These are phyloP conservation scores for Lactarius hengduanensis DNA, from an alignment of 768 basidiomycete genomes.

Conservation along the genomic window DNA sequence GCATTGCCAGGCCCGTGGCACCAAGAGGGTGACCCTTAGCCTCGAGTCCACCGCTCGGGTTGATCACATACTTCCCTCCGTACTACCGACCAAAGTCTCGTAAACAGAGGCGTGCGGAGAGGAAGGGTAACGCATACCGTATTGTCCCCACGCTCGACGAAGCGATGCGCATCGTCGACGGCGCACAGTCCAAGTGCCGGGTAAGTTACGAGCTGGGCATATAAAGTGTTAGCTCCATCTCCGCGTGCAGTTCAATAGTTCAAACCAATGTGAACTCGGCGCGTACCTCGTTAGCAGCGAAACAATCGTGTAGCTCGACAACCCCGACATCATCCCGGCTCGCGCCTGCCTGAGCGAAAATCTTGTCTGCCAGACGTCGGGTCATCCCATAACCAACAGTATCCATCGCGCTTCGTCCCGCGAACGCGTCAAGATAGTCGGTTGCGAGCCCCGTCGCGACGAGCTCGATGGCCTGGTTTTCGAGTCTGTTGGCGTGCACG, in stretches of 20 bases:
- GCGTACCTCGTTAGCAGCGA: slow-evolving; percentile 73
- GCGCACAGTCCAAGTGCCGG: slow-evolving; percentile 74
- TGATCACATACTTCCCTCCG: slow-evolving; percentile 81
- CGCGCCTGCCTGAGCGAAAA: slow-evolving; percentile 66
- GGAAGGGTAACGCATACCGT: slow-evolving; percentile 48
- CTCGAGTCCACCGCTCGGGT: slow-evolving; percentile 83
- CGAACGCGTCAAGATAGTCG: slow-evolving; percentile 63
- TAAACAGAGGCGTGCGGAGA: neutral
- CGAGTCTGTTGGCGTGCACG: slow-evolving; percentile 64
- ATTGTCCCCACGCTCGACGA: slow-evolving; percentile 76
- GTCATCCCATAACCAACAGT: slow-evolving; percentile 79
- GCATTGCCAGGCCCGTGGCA: slow-evolving; percentile 75
- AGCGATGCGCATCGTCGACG: slow-evolving; percentile 62
- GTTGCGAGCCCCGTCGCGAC: slow-evolving; percentile 64
- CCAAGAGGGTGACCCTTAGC: slow-evolving; percentile 69
- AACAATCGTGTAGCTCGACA: slow-evolving; percentile 85
- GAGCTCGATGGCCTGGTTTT: slow-evolving; percentile 88
- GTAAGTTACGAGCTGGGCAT: slow-evolving; percentile 73
- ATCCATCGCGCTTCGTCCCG: slow-evolving; percentile 71
- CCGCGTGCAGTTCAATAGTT: no score
- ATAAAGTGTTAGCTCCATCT: neutral
- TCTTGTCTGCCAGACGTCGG: slow-evolving; percentile 61
- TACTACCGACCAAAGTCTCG: slow-evolving; percentile 47
- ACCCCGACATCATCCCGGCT: slow-evolving; percentile 78
- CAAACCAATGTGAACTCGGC: neutral